Evolutionary conservation across 2,329 filamentous ascomycete genomes (phyloP).

Genomic region (Fusarium zealandicum): DNA sequence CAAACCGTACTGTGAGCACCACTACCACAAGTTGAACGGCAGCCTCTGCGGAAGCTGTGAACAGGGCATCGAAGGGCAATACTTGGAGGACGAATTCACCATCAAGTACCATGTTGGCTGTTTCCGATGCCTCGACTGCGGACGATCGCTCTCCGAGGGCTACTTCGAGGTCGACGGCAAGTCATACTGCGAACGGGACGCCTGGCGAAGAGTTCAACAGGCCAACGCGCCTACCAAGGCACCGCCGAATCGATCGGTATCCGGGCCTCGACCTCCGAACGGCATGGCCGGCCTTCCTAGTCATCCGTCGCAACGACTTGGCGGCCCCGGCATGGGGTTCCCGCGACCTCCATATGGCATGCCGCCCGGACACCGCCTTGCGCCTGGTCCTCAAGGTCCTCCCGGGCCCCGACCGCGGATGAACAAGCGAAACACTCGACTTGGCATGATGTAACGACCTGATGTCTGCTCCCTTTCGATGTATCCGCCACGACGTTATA

Average conservation of each 20-base stretch:
- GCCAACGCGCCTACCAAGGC: slow-evolving; percentile 26
- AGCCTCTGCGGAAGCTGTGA: slow-evolving; percentile 84
- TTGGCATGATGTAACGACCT: slow-evolving; percentile 62
- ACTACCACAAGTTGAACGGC: slow-evolving; percentile 91
- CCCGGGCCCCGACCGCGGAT: slow-evolving; percentile 55
- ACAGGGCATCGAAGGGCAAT: slow-evolving; percentile 90
- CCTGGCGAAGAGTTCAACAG: slow-evolving; percentile 63
- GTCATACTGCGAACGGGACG: slow-evolving; percentile 88
- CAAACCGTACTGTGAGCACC: slow-evolving; percentile 85
- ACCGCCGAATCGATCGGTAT: slow-evolving; percentile 19
- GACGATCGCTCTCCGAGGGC: slow-evolving; percentile 75
- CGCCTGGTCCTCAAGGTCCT: slow-evolving; percentile 46
- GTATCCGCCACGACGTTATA: slow-evolving; percentile 25
- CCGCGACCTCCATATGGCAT: slow-evolving; percentile 40
- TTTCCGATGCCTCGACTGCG: slow-evolving; percentile 84
- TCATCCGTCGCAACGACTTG: slow-evolving; percentile 36
- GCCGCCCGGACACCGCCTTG: slow-evolving; percentile 31
- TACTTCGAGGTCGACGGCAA: slow-evolving; percentile 88
- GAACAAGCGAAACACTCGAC: slow-evolving; percentile 68
- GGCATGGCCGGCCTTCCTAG: slow-evolving; percentile 39
- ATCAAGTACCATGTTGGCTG: slow-evolving; percentile 88
- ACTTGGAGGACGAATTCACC: slow-evolving; percentile 79
- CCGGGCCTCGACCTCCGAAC: slow-evolving; percentile 36
- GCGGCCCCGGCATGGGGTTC: slow-evolving; percentile 31
- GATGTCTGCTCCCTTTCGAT: slow-evolving; percentile 15